phyloP scores from a whole-genome alignment of 768 basidiomycete species.

The Leccinum uliginosum region DNA sequence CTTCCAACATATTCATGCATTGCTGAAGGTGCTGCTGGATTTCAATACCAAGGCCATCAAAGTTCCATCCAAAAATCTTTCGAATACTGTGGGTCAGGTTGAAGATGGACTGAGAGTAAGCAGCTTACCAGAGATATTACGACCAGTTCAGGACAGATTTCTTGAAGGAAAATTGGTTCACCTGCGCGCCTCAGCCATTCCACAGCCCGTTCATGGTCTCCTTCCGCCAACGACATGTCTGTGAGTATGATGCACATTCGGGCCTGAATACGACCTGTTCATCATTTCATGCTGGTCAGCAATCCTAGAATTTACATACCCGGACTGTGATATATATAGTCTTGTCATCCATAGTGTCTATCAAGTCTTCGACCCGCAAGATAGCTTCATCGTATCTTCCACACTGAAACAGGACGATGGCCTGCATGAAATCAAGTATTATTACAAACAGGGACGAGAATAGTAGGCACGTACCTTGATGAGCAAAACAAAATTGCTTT shows the following conservation, averaged over 20 bases:
- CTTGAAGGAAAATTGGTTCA: not conserved
- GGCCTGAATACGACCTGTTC: not conserved
- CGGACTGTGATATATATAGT: not conserved
- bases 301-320: not conserved
- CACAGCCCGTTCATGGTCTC: not conserved
- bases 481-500: slow-evolving; percentile 7
- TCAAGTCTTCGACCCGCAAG: slow-evolving; percentile 4
- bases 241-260: slow-evolving; percentile 5
- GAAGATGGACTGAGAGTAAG: no score
- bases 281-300: not conserved
- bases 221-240: not conserved
- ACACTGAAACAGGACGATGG: slow-evolving; percentile 7
- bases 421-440: not conserved
- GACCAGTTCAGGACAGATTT: not conserved
- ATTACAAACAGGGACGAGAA: not conserved
- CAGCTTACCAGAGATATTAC: slow-evolving; percentile 9
- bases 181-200: not conserved
- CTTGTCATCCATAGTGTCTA: not conserved
- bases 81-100: not conserved
- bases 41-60: not conserved
- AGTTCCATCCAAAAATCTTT: slow-evolving; percentile 13
- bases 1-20: not conserved
- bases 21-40: not conserved
- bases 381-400: slow-evolving; percentile 1
- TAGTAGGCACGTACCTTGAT: slow-evolving; percentile 2